Evolutionary conservation across 805 yeast genomes (phyloP).

Genomic region (Candida endomychidarum): DNA sequence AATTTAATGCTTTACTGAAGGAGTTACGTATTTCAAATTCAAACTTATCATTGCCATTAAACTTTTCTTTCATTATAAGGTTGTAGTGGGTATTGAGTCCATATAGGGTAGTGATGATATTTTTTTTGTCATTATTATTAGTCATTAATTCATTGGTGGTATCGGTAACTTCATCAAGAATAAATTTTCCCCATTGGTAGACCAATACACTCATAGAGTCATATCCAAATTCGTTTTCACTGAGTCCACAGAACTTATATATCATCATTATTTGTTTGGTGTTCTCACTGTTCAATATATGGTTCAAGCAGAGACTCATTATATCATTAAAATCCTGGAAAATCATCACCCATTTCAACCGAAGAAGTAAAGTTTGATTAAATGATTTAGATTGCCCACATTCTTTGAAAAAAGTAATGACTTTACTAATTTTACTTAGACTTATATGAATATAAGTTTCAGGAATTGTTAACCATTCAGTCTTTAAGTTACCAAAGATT

Average conservation of each 20-base stretch:
- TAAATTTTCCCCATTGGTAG: constrained; percentile 27
- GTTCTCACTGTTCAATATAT: constrained; percentile 16
- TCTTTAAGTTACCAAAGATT: constrained; percentile 18
- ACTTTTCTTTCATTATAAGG: constrained; percentile 8
- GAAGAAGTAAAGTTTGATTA: constrained; percentile 17
- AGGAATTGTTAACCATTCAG: constrained; percentile 19
- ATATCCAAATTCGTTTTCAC: constrained; percentile 20
- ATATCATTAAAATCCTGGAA: constrained; percentile 25
- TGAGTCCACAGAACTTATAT: constrained; percentile 20
- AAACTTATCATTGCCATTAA: constrained; percentile 21
- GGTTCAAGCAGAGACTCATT: constrained; percentile 21
- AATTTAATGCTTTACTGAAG: constrained; percentile 21
- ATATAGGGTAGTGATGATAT: neutral
- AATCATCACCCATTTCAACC: constrained; percentile 31
- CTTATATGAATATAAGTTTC: constrained; percentile 17
- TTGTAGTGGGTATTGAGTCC: constrained; percentile 6
- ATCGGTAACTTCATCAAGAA: constrained; percentile 4
- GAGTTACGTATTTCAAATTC: constrained; percentile 34
- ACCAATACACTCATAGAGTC: constrained; percentile 22
- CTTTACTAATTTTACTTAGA: constrained; percentile 17
- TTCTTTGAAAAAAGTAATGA: constrained; percentile 21
- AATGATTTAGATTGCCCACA: constrained; percentile 21
- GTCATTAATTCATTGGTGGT: neutral
- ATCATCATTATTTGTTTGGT: constrained; percentile 17
- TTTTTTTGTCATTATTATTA: neutral